Conservation (phyloP, 1,284 basidiomycete species). For the Microbotryum intermedium region DNA sequence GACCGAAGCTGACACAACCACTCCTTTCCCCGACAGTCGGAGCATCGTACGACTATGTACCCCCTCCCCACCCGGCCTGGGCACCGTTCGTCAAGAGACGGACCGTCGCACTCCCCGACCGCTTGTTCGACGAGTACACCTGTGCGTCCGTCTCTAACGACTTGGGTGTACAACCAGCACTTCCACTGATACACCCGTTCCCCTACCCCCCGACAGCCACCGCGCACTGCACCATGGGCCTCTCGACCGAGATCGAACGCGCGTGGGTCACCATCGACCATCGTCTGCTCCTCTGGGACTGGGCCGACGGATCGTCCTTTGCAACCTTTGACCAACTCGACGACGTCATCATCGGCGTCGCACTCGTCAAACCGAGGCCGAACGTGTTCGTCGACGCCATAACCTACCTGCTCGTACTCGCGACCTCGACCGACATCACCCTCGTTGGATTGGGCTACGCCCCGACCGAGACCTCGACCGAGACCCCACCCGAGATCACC, state of each 20-base stretch:
- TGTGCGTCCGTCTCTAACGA: slow-evolving; percentile 44
- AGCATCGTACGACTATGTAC: slow-evolving; percentile 49
- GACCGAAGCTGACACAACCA: neutral
- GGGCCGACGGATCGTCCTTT: slow-evolving; percentile 83
- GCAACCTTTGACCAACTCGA: slow-evolving; percentile 77
- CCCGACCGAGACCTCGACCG: slow-evolving; percentile 40
- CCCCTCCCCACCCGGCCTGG: slow-evolving; percentile 66
- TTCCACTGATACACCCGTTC: slow-evolving; percentile 41
- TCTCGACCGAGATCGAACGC: slow-evolving; percentile 86
- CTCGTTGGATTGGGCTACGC: slow-evolving; percentile 71
- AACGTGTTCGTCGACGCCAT: slow-evolving; percentile 90
- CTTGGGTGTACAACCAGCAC: neutral
- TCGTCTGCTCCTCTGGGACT: slow-evolving; percentile 94
- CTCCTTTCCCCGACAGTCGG: slow-evolving; percentile 9
- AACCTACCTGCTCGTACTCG: slow-evolving; percentile 78
- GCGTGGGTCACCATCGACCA: slow-evolving; percentile 96
- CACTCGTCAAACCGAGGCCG: slow-evolving; percentile 60
- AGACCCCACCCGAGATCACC: slow-evolving; percentile 51
- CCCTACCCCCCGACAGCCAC: slow-evolving; percentile 1
- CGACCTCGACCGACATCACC: slow-evolving; percentile 71
- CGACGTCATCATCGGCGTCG: slow-evolving; percentile 65
- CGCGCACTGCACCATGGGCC: slow-evolving; percentile 55
- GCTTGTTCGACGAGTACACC: slow-evolving; percentile 69
- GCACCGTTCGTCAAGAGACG: slow-evolving; percentile 70
- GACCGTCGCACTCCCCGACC: slow-evolving; percentile 70